Evolutionary conservation across 1,139 yeast genomes (phyloP).

Genomic region (Suhomyces kunorum): DNA sequence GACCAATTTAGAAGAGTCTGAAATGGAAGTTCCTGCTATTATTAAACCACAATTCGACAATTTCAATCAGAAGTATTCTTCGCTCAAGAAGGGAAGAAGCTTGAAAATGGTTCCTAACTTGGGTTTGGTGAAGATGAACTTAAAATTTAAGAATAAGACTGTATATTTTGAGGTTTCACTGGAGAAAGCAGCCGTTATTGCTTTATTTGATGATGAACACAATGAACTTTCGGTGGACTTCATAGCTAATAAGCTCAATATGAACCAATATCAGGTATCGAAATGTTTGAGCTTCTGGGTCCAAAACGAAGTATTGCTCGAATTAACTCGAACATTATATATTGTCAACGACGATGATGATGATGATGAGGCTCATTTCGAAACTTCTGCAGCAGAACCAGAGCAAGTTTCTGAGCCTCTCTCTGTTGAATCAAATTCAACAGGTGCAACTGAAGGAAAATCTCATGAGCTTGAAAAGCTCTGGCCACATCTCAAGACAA

Average conservation of each 20-base stretch:
- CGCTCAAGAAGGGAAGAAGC: slow-evolving; percentile 56
- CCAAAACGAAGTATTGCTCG: slow-evolving; percentile 46
- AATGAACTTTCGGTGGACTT: slow-evolving; percentile 28
- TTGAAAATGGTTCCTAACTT: slow-evolving; percentile 58
- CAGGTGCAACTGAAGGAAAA: not conserved
- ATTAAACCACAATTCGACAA: slow-evolving; percentile 40
- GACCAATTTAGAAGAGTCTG: slow-evolving; percentile 40
- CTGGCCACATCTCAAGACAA: slow-evolving; percentile 51
- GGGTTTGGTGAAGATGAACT: slow-evolving; percentile 63
- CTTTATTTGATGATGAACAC: slow-evolving; percentile 47
- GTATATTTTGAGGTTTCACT: slow-evolving; percentile 58
- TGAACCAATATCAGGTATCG: slow-evolving; percentile 40
- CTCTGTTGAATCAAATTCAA: slow-evolving; percentile 3
- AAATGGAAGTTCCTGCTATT: slow-evolving; percentile 48
- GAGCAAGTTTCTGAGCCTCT: not conserved
- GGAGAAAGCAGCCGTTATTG: slow-evolving; percentile 66
- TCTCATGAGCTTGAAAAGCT: slow-evolving; percentile 10
- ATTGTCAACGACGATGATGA: slow-evolving; percentile 24
- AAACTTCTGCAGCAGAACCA: not conserved
- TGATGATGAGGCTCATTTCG: slow-evolving; percentile 6
- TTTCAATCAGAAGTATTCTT: slow-evolving; percentile 45
- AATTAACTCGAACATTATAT: slow-evolving; percentile 33
- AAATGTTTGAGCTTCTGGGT: slow-evolving; percentile 60
- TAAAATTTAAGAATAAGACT: slow-evolving; percentile 50
- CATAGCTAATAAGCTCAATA: slow-evolving; percentile 30